These are phyloP conservation scores for Cladochytrium replicatum DNA, from an alignment of 192 early-diverging fungal genomes.

Conservation along the genomic window DNA sequence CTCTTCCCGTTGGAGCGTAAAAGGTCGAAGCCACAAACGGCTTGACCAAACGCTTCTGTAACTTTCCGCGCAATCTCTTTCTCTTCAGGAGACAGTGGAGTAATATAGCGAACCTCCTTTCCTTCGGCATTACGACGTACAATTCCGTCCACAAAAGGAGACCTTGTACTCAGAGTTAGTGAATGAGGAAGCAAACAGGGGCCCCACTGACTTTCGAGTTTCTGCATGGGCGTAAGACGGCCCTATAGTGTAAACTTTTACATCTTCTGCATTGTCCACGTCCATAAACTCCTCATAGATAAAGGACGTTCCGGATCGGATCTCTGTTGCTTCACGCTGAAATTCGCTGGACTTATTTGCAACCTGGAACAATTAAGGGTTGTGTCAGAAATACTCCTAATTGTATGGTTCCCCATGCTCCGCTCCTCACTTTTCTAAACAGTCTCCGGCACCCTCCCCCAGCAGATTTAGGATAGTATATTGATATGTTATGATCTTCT, in stretches of 20 bases:
- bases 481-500: conserved; percentile 95
- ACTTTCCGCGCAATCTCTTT: conserved; percentile 65
- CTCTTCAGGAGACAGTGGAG: conserved; percentile 69
- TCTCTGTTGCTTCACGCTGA: conserved; percentile 49
- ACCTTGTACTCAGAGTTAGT: conserved; percentile 30
- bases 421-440: conserved; percentile 57
- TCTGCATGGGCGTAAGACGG: conserved; percentile 85
- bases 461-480: conserved; percentile 72
- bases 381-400: conserved; percentile 10
- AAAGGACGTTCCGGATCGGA: conserved; percentile 63
- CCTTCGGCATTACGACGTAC: conserved; percentile 94
- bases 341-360: conserved; percentile 95
- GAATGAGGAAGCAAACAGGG: conserved; percentile 5
- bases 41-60: conserved; percentile 77
- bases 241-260: conserved; percentile 96
- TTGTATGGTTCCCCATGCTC: conserved; percentile 33
- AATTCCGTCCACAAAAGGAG: conserved; percentile 89
- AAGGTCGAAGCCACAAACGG: conserved; percentile 91
- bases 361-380: conserved; percentile 36
- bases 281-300: conserved; percentile 94
- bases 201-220: conserved; percentile 65
- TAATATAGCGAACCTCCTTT: conserved; percentile 92
- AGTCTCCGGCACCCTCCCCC: conserved; percentile 76
- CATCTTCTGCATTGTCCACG: conserved; percentile 91
- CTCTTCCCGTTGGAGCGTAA: conserved; percentile 70